Evolutionary conservation across 148 eudicot genomes (phyloP), one percentile per base, ranked within the genome.

Genomic region (Mesembryanthemum crystallinum): DNA sequence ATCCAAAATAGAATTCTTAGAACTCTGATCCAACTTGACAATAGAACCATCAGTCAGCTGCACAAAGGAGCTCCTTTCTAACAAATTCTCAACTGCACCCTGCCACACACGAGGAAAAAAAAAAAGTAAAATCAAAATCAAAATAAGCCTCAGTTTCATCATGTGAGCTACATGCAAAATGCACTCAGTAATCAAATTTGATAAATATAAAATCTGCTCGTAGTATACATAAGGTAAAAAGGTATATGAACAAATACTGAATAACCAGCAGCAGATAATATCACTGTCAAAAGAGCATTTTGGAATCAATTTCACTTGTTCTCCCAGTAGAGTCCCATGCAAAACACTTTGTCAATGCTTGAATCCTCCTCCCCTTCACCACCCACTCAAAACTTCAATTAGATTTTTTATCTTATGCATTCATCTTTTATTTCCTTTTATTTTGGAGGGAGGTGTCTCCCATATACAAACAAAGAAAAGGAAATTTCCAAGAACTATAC

Each of bases 81-180:
- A 78, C 79, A 93, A 42, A 75, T 88, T 89, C 74, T 93, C 98
- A 39, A 93, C 96, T 33, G 98, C 98, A 79, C 98, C 98, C 98
- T 93, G 92, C 64, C 73, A 75, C 47, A 80, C n/a, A n/a, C n/a
- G n/a, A n/a, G n/a, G n/a, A n/a, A n/a, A n/a, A n/a, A n/a, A n/a
- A n/a, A n/a, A n/a, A n/a, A n/a, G n/a, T n/a, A n/a, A n/a, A n/a
- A n/a, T n/a, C n/a, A 66, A 10, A 49, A 18, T 63, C 39, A 54
- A 37, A 51, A 29, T 74, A 51, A 82, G 79, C 52, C 64, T 51
- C 27, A 65, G 54, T 30, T 25, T 29, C 17, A 30, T 39, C 20
- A 37, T 27, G 42, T 11, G 23, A 28, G 24, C 21, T 11, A 55
- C 7, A 23, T 25, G 67, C 37, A 39, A 67, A 24, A 67, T 23